Percentiles rank a stretch among this genome's conserved stretches.
Evolutionary conservation across 2,329 filamentous ascomycete species (phyloP).

Genomic region (Penicillium sp.): DNA sequence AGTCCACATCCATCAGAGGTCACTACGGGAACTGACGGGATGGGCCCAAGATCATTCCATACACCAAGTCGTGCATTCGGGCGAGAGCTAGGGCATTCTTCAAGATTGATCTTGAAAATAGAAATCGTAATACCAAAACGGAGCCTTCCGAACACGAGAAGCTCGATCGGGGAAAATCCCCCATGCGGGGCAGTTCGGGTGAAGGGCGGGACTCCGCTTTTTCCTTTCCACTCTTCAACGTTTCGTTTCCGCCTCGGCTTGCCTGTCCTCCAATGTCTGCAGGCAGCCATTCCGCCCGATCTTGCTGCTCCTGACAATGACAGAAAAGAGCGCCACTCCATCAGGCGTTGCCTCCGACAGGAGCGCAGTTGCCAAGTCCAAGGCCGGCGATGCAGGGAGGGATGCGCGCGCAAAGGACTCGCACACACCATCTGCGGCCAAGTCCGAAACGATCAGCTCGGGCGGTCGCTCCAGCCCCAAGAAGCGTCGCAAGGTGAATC

Average conservation of each 20-base stretch:
- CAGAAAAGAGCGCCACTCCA: conserved; percentile 29
- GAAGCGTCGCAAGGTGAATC: conserved; percentile 85
- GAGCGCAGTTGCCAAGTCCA: conserved; percentile 26
- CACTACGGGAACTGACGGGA: no score
- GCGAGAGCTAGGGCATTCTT: no score
- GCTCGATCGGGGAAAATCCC: conserved; percentile 1
- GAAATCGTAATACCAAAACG: no score
- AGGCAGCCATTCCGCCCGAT: conserved; percentile 23
- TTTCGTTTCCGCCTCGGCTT: conserved; percentile 9
- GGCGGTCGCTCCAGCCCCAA: conserved; percentile 59
- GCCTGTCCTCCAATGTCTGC: conserved; percentile 28
- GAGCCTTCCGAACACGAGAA: background rate
- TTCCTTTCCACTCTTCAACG: conserved; percentile 14
- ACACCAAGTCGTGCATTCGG: no score
- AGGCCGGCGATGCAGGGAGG: conserved; percentile 26
- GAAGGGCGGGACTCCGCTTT: conserved; percentile 26
- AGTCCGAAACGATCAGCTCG: conserved; percentile 33
- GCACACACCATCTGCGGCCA: conserved; percentile 30
- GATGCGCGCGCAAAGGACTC: conserved; percentile 33
- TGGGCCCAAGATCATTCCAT: no score
- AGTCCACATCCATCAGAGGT: no score
- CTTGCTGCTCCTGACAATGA: conserved; percentile 30
- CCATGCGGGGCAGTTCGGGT: conserved; percentile 27
- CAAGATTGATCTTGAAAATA: no score
- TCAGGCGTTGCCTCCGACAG: conserved; percentile 27